These are phyloP conservation scores for Aspergillus bridgeri DNA, from an alignment of 495 filamentous ascomycete species.

Conservation along the genomic window DNA sequence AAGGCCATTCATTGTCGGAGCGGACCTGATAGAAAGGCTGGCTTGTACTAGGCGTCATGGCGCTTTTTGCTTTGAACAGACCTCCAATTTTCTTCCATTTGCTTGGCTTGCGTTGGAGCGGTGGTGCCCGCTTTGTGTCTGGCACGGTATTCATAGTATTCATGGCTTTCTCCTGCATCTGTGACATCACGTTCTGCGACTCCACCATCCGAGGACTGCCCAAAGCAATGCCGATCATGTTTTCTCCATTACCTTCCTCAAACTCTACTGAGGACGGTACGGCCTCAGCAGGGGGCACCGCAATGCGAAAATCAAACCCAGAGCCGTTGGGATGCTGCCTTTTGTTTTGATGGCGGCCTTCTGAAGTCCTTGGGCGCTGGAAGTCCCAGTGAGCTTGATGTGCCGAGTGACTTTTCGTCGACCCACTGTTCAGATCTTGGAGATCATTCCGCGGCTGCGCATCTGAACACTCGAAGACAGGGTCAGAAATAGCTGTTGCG, in stretches of 20 bases:
- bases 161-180: conserved; percentile 23
- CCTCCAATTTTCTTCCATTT: conserved; percentile 58
- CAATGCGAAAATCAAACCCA: conserved; percentile 41
- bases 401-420: conserved; percentile 7
- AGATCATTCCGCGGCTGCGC: conserved; percentile 35
- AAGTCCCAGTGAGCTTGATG: conserved; percentile 20
- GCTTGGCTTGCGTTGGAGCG: conserved; percentile 42
- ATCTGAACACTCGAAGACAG: conserved; percentile 35
- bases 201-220: conserved; percentile 49
- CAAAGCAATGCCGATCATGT: conserved; percentile 51
- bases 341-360: conserved; percentile 18
- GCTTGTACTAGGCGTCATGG: conserved; percentile 21
- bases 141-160: conserved; percentile 13
- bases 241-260: conserved; percentile 22
- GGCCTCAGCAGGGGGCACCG: conserved; percentile 28
- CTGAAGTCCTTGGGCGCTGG: conserved; percentile 23
- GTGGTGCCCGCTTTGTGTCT: conserved; percentile 13
- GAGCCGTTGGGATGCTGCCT: conserved; percentile 13
- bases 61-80: conserved; percentile 47
- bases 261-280: conserved; percentile 12
- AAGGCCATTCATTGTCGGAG: conserved; percentile 7
- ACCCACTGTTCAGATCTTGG: conserved; percentile 11
- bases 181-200: conserved; percentile 16
- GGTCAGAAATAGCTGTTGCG: conserved; percentile 30
- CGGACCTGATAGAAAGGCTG: conserved; percentile 24